A percentile compares a stretch with the other conserved stretches of the same genome.
Evolutionary conservation across 1,284 basidiomycete species (phyloP).

Genomic region (Irpex rosettiformis): DNA sequence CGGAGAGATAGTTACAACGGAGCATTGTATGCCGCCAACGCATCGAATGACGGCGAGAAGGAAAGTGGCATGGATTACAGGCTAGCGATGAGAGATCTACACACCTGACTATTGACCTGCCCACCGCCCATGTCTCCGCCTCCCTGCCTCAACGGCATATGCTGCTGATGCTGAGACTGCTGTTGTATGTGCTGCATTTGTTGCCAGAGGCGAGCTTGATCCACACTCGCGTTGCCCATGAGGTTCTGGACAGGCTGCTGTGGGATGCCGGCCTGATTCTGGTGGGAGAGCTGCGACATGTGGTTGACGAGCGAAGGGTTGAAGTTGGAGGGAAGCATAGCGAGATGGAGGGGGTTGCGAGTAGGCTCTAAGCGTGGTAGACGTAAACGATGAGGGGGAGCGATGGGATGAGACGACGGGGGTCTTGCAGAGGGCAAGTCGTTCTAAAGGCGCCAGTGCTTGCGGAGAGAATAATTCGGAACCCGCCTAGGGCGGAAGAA

Average conservation of each 20-base stretch:
- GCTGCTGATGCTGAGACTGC: slow-evolving; percentile 9
- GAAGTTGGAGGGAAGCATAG: slow-evolving; percentile 34
- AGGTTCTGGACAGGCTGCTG: slow-evolving; percentile 38
- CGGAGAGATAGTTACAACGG: background rate
- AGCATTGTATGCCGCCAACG: background rate
- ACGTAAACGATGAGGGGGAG: slow-evolving; percentile 18
- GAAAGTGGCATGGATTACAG: slow-evolving; percentile 2
- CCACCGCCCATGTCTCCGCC: slow-evolving; percentile 36
- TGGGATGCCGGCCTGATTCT: slow-evolving; percentile 32
- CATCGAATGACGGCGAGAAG: background rate
- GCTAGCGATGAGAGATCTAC: slow-evolving; percentile 23
- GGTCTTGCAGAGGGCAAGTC: slow-evolving; percentile 9
- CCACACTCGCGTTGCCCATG: slow-evolving; percentile 29
- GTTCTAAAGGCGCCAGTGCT: slow-evolving; percentile 25
- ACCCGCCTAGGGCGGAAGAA: slow-evolving; percentile 25
- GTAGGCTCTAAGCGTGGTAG: slow-evolving; percentile 3
- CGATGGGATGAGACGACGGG: slow-evolving; percentile 11
- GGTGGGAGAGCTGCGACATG: slow-evolving; percentile 32
- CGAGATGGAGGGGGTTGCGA: slow-evolving; percentile 12
- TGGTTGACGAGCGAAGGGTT: slow-evolving; percentile 42
- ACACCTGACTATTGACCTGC: slow-evolving; percentile 38
- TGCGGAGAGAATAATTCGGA: slow-evolving; percentile 18
- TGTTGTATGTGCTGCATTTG: slow-evolving; percentile 47
- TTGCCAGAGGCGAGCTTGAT: slow-evolving; percentile 53
- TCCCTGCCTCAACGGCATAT: slow-evolving; percentile 40